Evolutionary conservation across 2,329 filamentous ascomycete genomes (phyloP), one percentile per base, ranked within the genome.

Genomic region (Paecilomyces sp.): DNA sequence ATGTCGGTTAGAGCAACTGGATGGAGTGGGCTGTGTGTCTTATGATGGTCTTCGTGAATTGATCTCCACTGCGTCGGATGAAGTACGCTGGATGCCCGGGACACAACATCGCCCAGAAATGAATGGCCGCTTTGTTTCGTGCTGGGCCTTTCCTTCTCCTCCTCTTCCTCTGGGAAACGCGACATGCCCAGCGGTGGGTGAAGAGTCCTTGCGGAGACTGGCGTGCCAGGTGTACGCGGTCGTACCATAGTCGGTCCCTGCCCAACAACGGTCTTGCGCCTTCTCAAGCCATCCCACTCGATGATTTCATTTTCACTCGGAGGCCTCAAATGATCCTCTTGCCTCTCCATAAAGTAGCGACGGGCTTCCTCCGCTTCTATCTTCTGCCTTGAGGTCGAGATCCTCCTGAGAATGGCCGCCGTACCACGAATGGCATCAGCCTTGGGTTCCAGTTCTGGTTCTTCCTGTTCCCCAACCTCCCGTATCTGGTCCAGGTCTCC

Each of bases 371-470:
- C 85, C 7, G 86, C 81, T 72, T 97, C 91, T 80, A 89, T 89
- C 70, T 88, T 89, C 62, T 88, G 84, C 62, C 94, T 84, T 0
- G 88, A 83, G 11, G 81, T 81, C 0, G 92, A 97, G 56, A 99
- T 81, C 13, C 90, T 86, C 63, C 94, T 86, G 57, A 99, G 83
- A 61, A 99, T 91, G 54, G 92, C 91, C 6, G 91, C 92, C 15
- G 93, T 81, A 62, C 93, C 94, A 65, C 94, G 90, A 69, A 99
- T 95, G 9, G 94, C 92, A 74, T 99, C 94, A 13, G 94, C 94
- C 71, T 96, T 95, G 57, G 94, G 94, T 68, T 99, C 94, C 13
- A 89, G 89, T 74, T 99, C 94, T n/a, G 92, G 89, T 72, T 97
- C 92, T 72, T 96, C 91, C 70, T 96, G 91, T 68, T 97, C 91